These are phyloP conservation scores for Backusella tarrabulga DNA, from an alignment of 192 early-diverging fungal species.

Conservation along the genomic window DNA sequence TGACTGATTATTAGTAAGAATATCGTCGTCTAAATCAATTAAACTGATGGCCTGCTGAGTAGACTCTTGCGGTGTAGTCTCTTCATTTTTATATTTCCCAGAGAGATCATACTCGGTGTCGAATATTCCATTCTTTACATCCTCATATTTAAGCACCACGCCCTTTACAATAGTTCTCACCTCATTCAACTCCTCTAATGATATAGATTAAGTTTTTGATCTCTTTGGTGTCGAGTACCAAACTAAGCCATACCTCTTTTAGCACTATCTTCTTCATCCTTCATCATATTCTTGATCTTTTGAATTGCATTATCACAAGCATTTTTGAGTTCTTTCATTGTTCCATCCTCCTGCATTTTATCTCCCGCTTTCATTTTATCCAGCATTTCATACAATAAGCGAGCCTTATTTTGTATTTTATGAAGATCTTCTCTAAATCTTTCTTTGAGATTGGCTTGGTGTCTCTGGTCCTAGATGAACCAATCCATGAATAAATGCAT, in stretches of 20 bases:
- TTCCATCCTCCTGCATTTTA: conserved; percentile 11
- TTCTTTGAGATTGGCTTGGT: conserved; percentile 85
- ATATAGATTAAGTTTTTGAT: not conserved
- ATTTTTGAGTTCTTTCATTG: conserved; percentile 57
- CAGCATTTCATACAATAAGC: conserved; percentile 79
- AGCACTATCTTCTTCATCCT: conserved; percentile 67
- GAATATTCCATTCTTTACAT: conserved; percentile 46
- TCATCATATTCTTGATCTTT: conserved; percentile 69
- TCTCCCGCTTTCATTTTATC: conserved; percentile 63
- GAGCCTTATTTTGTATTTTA: conserved; percentile 73
- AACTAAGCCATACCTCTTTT: conserved; percentile 53
- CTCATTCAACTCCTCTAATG: not conserved
- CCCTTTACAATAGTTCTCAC: conserved; percentile 77
- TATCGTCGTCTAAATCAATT: conserved; percentile 43
- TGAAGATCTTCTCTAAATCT: conserved; percentile 81
- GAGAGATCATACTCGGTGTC: conserved; percentile 34
- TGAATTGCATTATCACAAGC: conserved; percentile 66
- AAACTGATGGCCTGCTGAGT: conserved; percentile 36
- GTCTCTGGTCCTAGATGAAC: conserved; percentile 42
- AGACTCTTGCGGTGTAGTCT: not conserved
- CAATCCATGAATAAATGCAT: not conserved
- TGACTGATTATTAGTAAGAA: not conserved
- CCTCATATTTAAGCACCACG: conserved; percentile 67
- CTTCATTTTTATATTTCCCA: not conserved
- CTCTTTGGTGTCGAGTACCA: not conserved